These are phyloP conservation scores for Colletotrichum incanum DNA, from an alignment of 2,329 filamentous ascomycete species.

Conservation along the genomic window DNA sequence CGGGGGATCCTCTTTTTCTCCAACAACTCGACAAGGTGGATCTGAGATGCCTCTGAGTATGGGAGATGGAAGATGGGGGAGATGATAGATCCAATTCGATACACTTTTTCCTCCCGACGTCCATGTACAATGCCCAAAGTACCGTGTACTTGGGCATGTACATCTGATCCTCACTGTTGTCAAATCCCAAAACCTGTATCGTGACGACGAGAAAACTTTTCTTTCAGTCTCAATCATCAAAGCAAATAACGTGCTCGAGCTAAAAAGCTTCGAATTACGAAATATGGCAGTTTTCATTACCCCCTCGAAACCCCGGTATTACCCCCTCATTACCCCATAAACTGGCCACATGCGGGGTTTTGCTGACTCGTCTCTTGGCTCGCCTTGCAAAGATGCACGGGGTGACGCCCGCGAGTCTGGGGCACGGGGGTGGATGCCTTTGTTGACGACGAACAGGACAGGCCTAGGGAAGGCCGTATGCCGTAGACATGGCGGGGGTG, in stretches of 20 bases:
- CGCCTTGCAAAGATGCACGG: constrained; percentile 8
- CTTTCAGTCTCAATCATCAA: neutral
- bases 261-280: constrained; percentile 40
- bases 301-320: constrained; percentile 42
- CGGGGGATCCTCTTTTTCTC: constrained; percentile 31
- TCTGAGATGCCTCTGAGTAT: neutral
- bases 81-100: constrained; percentile 4
- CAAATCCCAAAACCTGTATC: constrained; percentile 11
- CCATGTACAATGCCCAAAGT: neutral
- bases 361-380: constrained; percentile 41
- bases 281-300: constrained; percentile 42
- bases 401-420: constrained; percentile 29
- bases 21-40: constrained; percentile 11
- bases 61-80: neutral
- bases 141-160: neutral
- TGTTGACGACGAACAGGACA: neutral
- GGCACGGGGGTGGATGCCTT: constrained; percentile 26
- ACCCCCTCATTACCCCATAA: constrained; percentile 43
- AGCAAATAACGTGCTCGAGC: constrained; percentile 40
- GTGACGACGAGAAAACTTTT: constrained; percentile 24
- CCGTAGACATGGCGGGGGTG: constrained; percentile 1
- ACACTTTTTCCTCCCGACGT: neutral
- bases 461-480: neutral
- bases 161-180: neutral
- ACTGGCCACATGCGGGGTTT: constrained; percentile 41